Evolutionary conservation across 331 rosid genomes (phyloP).

Genomic region (Pyracantha coccinea): DNA sequence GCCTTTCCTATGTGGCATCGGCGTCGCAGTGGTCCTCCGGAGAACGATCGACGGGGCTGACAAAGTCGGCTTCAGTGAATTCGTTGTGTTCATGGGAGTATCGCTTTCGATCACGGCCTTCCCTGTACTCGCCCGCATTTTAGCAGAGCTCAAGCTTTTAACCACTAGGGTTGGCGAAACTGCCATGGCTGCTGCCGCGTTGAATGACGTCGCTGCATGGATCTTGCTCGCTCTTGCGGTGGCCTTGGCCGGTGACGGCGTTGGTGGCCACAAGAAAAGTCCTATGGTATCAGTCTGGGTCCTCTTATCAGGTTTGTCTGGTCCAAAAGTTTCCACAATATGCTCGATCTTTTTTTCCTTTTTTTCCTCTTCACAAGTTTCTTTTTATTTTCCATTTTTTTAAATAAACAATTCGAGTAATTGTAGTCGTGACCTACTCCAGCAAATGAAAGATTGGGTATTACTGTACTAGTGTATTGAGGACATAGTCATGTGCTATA

Average conservation of each 20-base stretch:
- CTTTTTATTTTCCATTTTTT: too few relatives aligned
- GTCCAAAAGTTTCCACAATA: neutral
- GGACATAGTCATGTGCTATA: too few relatives aligned
- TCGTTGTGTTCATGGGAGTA: conserved; percentile 78
- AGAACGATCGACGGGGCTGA: conserved; percentile 53
- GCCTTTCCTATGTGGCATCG: conserved; percentile 66
- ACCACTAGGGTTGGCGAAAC: conserved; percentile 71
- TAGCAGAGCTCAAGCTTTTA: conserved; percentile 74
- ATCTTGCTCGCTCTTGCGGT: conserved; percentile 66
- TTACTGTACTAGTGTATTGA: too few relatives aligned
- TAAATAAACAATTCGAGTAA: too few relatives aligned
- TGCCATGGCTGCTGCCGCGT: conserved; percentile 86
- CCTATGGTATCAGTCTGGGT: conserved; percentile 65
- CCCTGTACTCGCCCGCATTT: conserved; percentile 83
- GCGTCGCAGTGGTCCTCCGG: conserved; percentile 59
- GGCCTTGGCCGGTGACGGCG: conserved; percentile 44
- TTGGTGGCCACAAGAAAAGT: conserved; percentile 29
- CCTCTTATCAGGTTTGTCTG: conserved; percentile 43
- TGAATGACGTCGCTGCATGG: conserved; percentile 89
- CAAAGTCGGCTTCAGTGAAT: conserved; percentile 44
- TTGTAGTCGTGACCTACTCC: too few relatives aligned
- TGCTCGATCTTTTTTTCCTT: neutral
- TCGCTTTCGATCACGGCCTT: conserved; percentile 85
- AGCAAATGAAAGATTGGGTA: too few relatives aligned
- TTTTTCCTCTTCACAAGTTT: neutral